Evolutionary conservation across 371 early-diverging fungal species (phyloP).

Genomic region (Lichtheimia corymbifera): DNA sequence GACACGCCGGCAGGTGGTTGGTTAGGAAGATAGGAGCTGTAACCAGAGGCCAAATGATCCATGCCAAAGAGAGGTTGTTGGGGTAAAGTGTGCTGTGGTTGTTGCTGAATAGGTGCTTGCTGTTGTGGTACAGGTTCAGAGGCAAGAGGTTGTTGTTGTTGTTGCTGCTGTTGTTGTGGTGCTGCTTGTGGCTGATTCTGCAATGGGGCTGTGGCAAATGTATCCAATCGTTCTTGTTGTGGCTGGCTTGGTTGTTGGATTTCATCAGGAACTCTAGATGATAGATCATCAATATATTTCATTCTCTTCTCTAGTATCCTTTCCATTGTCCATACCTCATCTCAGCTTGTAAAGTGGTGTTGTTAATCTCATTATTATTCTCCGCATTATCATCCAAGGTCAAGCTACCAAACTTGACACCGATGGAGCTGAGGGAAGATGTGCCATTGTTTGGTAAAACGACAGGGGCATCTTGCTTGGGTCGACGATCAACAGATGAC

Average conservation of each 20-base stretch:
- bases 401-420: slow-evolving; percentile 75
- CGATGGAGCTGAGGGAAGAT: slow-evolving; percentile 55
- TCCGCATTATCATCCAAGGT: slow-evolving; percentile 36
- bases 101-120: slow-evolving; percentile 11
- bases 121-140: slow-evolving; percentile 10
- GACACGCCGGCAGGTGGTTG: slow-evolving; percentile 45
- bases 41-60: slow-evolving; percentile 60
- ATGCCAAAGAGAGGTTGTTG: slow-evolving; percentile 32
- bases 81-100: slow-evolving; percentile 4
- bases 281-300: background rate
- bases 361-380: background rate
- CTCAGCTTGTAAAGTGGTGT: background rate
- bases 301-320: background rate
- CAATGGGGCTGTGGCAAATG: background rate
- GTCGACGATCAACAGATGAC: slow-evolving; percentile 37
- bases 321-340: background rate
- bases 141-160: slow-evolving; percentile 1
- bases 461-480: slow-evolving; percentile 80
- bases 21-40: slow-evolving; percentile 46
- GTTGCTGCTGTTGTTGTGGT: slow-evolving; percentile 12
- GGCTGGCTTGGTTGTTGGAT: background rate
- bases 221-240: slow-evolving; percentile 6
- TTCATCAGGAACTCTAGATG: background rate
- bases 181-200: slow-evolving; percentile 10
- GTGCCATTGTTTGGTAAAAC: slow-evolving; percentile 68